phyloP scores from a whole-genome alignment of 2,329 filamentous ascomycete genomes.

The Fusarium pseudoanthophilum region DNA sequence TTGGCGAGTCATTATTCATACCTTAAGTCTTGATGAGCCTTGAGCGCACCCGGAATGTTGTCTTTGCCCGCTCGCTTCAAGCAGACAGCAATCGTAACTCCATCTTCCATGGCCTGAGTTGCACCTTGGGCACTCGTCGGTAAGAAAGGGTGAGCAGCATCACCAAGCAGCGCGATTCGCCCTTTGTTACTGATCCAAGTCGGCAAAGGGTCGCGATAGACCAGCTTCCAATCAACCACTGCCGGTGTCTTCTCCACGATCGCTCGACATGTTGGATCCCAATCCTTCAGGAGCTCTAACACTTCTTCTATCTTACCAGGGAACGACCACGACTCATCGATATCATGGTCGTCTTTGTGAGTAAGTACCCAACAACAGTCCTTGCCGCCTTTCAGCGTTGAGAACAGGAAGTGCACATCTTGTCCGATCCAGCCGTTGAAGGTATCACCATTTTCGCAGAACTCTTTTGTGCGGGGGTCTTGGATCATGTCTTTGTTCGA shows the following conservation, averaged over 20 bases:
- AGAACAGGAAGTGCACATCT: slow-evolving; percentile 62
- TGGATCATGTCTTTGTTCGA: slow-evolving; percentile 61
- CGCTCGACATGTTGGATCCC: slow-evolving; percentile 30
- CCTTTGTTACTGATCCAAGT: slow-evolving; percentile 29
- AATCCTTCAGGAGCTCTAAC: slow-evolving; percentile 13
- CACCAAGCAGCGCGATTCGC: slow-evolving; percentile 20
- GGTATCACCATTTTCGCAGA: slow-evolving; percentile 66
- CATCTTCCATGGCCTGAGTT: slow-evolving; percentile 37
- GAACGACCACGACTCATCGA: slow-evolving; percentile 36
- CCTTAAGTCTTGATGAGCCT: slow-evolving; percentile 31
- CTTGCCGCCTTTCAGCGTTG: slow-evolving; percentile 58
- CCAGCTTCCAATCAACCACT: slow-evolving; percentile 31
- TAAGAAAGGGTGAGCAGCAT: slow-evolving; percentile 34
- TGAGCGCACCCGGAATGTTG: slow-evolving; percentile 21
- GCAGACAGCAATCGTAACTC: slow-evolving; percentile 22
- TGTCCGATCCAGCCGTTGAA: slow-evolving; percentile 64
- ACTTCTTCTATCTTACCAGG: slow-evolving; percentile 36
- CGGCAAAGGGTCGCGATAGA: slow-evolving; percentile 29
- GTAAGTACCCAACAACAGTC: slow-evolving; percentile 68
- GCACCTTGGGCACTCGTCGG: slow-evolving; percentile 36
- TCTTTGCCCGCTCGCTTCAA: slow-evolving; percentile 13
- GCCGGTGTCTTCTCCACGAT: slow-evolving; percentile 28
- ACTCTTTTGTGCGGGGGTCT: slow-evolving; percentile 63
- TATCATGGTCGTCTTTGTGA: slow-evolving; percentile 48
- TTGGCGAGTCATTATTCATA: not conserved